These are phyloP conservation scores for Ogataea angusta DNA, from an alignment of 805 yeast species.

Conservation along the genomic window DNA sequence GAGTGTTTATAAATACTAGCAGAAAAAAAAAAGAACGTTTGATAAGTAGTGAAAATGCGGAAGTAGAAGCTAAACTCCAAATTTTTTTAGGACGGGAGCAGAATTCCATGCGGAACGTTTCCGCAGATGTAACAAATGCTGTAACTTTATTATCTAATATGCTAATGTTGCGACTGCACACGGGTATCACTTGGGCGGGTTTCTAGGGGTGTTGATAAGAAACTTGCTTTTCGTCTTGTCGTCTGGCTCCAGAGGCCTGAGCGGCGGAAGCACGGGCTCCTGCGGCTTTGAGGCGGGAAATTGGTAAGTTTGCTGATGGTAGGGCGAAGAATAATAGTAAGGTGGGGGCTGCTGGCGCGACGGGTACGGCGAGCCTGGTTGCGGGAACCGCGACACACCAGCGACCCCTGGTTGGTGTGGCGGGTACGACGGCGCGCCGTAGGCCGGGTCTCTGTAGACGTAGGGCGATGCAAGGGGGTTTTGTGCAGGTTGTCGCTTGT, in stretches of 20 bases:
- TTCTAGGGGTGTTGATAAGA: constrained; percentile 23
- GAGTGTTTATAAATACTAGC: too few species aligned
- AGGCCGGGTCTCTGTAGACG: constrained; percentile 17
- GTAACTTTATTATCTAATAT: not conserved
- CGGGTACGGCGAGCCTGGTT: constrained; percentile 14
- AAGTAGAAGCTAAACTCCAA: too few species aligned
- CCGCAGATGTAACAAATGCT: not conserved
- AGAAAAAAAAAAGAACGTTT: too few species aligned
- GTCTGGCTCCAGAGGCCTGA: constrained; percentile 11
- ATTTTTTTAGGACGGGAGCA: too few species aligned
- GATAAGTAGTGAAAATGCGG: too few species aligned
- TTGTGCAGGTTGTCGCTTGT: constrained; percentile 19
- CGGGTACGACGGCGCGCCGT: constrained; percentile 7
- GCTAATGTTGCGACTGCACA: not conserved
- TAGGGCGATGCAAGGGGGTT: constrained; percentile 23
- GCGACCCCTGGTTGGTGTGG: constrained; percentile 7
- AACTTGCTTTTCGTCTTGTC: constrained; percentile 19
- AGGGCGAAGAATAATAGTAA: constrained; percentile 17
- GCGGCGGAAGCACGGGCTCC: constrained; percentile 15
- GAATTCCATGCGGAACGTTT: not conserved
- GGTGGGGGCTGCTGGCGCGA: constrained; percentile 14
- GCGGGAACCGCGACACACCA: constrained; percentile 9
- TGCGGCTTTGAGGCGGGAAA: constrained; percentile 10
- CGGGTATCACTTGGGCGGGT: constrained; percentile 23
- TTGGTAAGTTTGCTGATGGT: constrained; percentile 13